phyloP scores from a whole-genome alignment of 2,329 filamentous ascomycete species.

The Phialophora expanda region DNA sequence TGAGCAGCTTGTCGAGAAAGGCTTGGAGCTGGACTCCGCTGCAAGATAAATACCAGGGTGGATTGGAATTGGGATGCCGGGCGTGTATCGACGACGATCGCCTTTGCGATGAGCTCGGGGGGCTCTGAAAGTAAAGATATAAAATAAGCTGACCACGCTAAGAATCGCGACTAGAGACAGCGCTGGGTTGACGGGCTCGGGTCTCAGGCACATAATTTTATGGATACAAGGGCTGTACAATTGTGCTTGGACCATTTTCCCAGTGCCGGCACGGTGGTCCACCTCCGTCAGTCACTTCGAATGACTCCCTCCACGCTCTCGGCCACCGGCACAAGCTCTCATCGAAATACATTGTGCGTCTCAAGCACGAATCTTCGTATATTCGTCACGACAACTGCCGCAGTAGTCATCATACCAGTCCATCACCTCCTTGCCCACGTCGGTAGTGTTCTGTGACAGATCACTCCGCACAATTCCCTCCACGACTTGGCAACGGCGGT shows the following conservation, averaged over 20 bases:
- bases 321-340: no score
- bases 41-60: background rate
- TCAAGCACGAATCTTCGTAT: conserved; percentile 30
- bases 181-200: background rate
- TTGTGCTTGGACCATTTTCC: background rate
- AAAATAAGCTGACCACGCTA: background rate
- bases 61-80: background rate
- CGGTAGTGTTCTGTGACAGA: conserved; percentile 39
- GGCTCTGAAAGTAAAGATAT: background rate
- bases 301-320: background rate
- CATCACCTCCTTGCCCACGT: conserved; percentile 38
- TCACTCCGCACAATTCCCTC: conserved; percentile 52
- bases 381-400: conserved; percentile 58
- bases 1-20: background rate
- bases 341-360: background rate
- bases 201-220: background rate
- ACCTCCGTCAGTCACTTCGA: background rate
- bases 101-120: background rate
- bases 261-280: background rate
- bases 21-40: background rate
- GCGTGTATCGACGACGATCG: background rate
- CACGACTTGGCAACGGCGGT: conserved; percentile 71
- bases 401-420: conserved; percentile 67
- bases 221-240: background rate
- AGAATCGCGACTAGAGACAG: background rate